phyloP scores from a whole-genome alignment of 2,329 filamentous ascomycete species.

The Aspergillus pseudoterreus region DNA sequence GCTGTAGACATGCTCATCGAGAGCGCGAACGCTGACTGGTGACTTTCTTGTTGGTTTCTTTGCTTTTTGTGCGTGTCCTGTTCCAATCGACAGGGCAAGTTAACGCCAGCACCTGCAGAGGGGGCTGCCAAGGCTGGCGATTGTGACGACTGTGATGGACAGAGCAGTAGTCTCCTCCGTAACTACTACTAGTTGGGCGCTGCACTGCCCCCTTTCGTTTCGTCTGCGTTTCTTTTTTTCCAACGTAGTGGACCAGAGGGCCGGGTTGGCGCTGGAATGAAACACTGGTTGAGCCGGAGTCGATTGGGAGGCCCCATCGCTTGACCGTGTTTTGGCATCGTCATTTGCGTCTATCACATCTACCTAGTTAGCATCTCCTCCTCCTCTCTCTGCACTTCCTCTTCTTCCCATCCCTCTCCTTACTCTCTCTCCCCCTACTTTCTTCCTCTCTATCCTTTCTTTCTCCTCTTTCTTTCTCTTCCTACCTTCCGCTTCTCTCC shows the following conservation, averaged over 20 bases:
- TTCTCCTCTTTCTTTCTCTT: background rate
- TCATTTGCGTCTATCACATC: background rate
- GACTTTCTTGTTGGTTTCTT: conserved; percentile 4
- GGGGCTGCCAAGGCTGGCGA: background rate
- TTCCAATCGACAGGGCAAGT: background rate
- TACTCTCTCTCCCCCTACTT: background rate
- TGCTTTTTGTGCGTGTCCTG: background rate
- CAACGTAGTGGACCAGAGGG: conserved; percentile 4
- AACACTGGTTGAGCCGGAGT: conserved; percentile 21
- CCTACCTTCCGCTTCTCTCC: background rate
- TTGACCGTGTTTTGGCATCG: conserved; percentile 1
- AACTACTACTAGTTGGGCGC: background rate
- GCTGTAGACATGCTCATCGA: background rate
- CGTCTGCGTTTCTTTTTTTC: no score
- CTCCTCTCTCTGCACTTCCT: background rate
- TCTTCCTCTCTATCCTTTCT: background rate
- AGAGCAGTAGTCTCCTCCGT: conserved; percentile 3
- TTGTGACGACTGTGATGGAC: conserved; percentile 7
- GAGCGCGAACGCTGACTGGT: background rate
- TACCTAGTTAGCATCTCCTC: background rate
- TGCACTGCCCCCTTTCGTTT: background rate
- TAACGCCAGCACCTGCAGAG: conserved; percentile 4
- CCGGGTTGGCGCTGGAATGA: conserved; percentile 13
- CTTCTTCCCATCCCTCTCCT: background rate
- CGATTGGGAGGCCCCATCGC: background rate